Conservation (phyloP, 2,329 filamentous ascomycete species). For the Aspergillus brasiliensis region DNA sequence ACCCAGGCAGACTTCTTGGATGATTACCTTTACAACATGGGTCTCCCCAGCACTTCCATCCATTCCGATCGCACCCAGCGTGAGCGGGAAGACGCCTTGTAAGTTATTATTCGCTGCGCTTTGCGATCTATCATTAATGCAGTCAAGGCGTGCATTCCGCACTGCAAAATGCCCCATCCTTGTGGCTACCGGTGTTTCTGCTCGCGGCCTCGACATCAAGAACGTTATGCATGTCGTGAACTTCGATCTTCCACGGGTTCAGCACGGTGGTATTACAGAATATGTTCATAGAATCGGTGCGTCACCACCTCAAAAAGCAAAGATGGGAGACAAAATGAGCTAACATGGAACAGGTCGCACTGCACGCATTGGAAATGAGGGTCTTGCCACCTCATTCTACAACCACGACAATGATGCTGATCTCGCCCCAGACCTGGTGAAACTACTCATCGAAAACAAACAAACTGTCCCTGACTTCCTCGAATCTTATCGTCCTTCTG, state of each 20-base stretch:
- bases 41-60: constrained; percentile 82
- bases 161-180: constrained; percentile 74
- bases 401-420: constrained; percentile 75
- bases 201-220: constrained; percentile 84
- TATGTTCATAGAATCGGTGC: constrained; percentile 93
- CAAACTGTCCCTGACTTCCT: constrained; percentile 85
- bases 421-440: constrained; percentile 73
- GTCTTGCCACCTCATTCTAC: constrained; percentile 87
- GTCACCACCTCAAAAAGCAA: constrained; percentile 23
- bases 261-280: constrained; percentile 86
- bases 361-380: constrained; percentile 85
- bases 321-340: not conserved
- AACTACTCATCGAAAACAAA: constrained; percentile 76
- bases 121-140: not conserved
- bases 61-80: constrained; percentile 83
- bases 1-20: constrained; percentile 78
- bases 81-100: constrained; percentile 89
- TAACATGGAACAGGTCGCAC: constrained; percentile 68
- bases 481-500: constrained; percentile 53
- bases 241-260: constrained; percentile 75
- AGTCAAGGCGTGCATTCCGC: constrained; percentile 71
- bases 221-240: constrained; percentile 93
- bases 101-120: constrained; percentile 34
- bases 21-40: constrained; percentile 79
- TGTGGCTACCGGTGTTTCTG: constrained; percentile 81